Conservation (phyloP, 2,329 filamentous ascomycete species). For the Boeremia lycopersici region DNA sequence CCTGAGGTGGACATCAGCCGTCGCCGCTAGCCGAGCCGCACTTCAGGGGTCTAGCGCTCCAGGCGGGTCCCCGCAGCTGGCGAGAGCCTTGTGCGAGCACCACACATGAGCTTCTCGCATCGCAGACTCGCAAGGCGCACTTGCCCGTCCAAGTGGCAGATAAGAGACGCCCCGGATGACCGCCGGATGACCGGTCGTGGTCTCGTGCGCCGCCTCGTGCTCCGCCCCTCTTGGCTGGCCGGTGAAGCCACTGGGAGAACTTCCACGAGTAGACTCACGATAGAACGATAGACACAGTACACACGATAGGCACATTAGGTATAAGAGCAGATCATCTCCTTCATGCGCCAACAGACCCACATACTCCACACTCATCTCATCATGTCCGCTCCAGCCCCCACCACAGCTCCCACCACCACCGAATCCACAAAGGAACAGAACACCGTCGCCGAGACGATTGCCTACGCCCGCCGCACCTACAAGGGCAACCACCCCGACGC, state of each 20-base stretch:
- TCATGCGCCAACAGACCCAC: neutral
- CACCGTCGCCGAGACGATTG: constrained; percentile 6
- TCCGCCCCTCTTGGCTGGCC: constrained; percentile 13
- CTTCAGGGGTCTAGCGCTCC: constrained; percentile 7
- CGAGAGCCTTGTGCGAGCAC: neutral
- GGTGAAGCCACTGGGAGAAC: constrained; percentile 5
- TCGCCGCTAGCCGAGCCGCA: constrained; percentile 5
- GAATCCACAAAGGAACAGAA: neutral
- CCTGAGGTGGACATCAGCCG: constrained; percentile 6
- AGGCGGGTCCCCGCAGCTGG: neutral
- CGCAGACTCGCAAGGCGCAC: neutral
- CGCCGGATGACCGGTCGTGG: no score
- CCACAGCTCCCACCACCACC: neutral
- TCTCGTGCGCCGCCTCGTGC: constrained; percentile 10
- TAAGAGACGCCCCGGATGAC: neutral
- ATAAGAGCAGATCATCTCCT: neutral
- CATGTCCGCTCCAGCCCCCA: constrained; percentile 1
- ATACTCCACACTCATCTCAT: neutral
- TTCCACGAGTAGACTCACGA: constrained; percentile 2
- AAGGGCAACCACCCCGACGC: constrained; percentile 6
- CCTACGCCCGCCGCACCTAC: constrained; percentile 11
- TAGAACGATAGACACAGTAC: neutral
- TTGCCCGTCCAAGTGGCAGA: no score
- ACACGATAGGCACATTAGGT: neutral
- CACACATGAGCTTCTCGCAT: no score